Base-by-base conservation (phyloP, 2,329 filamentous ascomycete species). In the Penicillium sp. region DNA sequence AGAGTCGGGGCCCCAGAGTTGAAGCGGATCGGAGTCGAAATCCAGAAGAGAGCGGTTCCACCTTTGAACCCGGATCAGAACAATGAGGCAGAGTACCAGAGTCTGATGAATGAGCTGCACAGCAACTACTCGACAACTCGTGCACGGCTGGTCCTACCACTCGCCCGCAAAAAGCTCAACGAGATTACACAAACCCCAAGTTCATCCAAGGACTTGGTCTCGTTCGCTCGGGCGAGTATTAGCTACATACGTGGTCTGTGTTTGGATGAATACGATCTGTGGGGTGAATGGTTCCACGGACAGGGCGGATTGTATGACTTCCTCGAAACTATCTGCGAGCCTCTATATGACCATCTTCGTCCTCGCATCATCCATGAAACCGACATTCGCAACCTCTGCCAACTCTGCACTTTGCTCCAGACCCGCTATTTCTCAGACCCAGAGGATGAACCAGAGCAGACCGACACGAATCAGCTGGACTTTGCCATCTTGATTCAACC, bases 351-450 rank as follows among this genome's bases (percentile, higher is more conserved):
- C 58, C 76, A 85, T 59, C 70, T 87, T 24, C 75, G 82, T 44
- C 83, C 83, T 6, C 75, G 80, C 39, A 84, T 81, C 15, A 84
- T 86, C 50, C 82, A 83, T 53, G 83, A 87, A 62, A 83, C 78
- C 12, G 81, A 84, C 54, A 75, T 87, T 24, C 72, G 84, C 44
- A 84, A 82, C 61, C 74, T 87, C 2, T 86, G 83, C 63, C 83
- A 86, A 60, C 72, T 87, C 1, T 86, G 83, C 60, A 82, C 81
- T 6, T 69, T 85, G 25, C 74, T 87, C 6, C 83, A 87, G 63
- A 84, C 81, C 9, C 76, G 81, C 13, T 87, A 86, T 58, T 79
- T 85, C 69, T 76, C 80, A 41, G 78, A 81, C 41, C 73, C 74
- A 37, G 80, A 83, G 35, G 75, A 80, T 37, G 78, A 80, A 33